These are phyloP conservation scores for Coniella lustricola DNA, from an alignment of 2,329 filamentous ascomycete genomes.

Conservation along the genomic window DNA sequence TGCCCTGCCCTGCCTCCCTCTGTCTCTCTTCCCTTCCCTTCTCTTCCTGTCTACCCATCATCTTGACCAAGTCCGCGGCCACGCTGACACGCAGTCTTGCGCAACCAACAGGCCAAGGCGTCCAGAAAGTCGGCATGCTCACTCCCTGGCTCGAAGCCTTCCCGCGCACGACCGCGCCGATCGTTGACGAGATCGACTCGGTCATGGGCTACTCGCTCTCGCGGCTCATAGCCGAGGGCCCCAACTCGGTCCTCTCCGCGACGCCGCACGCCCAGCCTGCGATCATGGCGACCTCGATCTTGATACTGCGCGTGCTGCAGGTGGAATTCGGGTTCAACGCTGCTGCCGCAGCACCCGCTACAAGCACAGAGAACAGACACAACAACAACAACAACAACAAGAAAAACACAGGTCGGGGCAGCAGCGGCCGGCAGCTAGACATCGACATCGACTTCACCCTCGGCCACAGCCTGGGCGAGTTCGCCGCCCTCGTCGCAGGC, in stretches of 20 bases:
- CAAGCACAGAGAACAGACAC: no score
- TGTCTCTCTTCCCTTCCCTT: not conserved
- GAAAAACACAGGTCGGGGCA: no score
- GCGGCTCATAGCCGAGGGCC: conserved; percentile 69
- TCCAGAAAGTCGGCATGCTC: conserved; percentile 84
- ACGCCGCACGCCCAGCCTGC: conserved; percentile 89
- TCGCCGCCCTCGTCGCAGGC: conserved; percentile 79
- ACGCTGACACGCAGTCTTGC: not conserved
- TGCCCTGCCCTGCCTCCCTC: conserved; percentile 12
- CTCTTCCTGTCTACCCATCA: not conserved
- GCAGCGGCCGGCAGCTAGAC: no score
- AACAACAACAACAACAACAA: no score
- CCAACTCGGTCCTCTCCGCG: conserved; percentile 67
- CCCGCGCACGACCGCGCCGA: conserved; percentile 65
- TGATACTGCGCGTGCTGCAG: conserved; percentile 83
- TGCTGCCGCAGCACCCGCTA: conserved; percentile 31
- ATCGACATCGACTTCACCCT: conserved; percentile 76
- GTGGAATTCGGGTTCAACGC: conserved; percentile 73
- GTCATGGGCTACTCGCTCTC: conserved; percentile 70
- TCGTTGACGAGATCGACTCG: conserved; percentile 80
- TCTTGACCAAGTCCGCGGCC: not conserved
- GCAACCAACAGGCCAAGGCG: conserved; percentile 62
- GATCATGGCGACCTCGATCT: conserved; percentile 89
- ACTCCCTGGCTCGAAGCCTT: conserved; percentile 82
- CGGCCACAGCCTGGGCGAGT: conserved; percentile 89